A percentile compares a stretch with the other conserved stretches of the same genome.
Evolutionary conservation across 2,329 filamentous ascomycete species (phyloP).

Genomic region (Penicillium hordei): DNA sequence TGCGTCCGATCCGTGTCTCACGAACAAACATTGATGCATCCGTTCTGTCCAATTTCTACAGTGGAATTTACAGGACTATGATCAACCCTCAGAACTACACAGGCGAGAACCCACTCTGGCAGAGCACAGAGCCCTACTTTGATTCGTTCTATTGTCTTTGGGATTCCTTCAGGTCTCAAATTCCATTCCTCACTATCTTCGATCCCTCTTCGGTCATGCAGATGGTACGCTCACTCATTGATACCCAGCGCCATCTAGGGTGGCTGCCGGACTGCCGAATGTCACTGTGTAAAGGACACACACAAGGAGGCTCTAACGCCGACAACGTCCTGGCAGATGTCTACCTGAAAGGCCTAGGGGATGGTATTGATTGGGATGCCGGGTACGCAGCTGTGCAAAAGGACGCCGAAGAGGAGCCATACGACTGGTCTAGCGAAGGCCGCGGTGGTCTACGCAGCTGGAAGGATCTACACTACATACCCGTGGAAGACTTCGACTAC

Average conservation of each 20-base stretch:
- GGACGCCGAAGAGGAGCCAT: slow-evolving; percentile 69
- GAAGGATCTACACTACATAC: slow-evolving; percentile 70
- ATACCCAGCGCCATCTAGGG: slow-evolving; percentile 68
- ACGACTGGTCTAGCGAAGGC: slow-evolving; percentile 67
- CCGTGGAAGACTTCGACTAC: slow-evolving; percentile 66
- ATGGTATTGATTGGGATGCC: slow-evolving; percentile 64
- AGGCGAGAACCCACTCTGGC: slow-evolving; percentile 68
- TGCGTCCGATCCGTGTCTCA: slow-evolving; percentile 38
- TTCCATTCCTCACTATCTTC: slow-evolving; percentile 66
- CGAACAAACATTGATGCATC: slow-evolving; percentile 31
- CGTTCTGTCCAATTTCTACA: slow-evolving; percentile 61
- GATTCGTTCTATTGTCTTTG: slow-evolving; percentile 75
- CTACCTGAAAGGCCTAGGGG: slow-evolving; percentile 64
- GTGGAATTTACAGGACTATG: slow-evolving; percentile 67
- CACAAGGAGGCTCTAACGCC: slow-evolving; percentile 71
- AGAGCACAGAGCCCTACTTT: slow-evolving; percentile 66
- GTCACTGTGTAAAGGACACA: slow-evolving; percentile 68
- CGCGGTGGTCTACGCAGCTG: slow-evolving; percentile 69
- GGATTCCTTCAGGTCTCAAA: slow-evolving; percentile 68
- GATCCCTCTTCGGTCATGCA: slow-evolving; percentile 62
- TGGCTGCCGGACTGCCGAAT: slow-evolving; percentile 74
- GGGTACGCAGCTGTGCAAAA: slow-evolving; percentile 69
- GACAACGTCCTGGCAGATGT: slow-evolving; percentile 68
- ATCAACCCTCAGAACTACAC: slow-evolving; percentile 72
- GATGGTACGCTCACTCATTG: slow-evolving; percentile 69